Evolutionary conservation across 2,329 filamentous ascomycete genomes (phyloP).

Genomic region (Bipolaris cookei): DNA sequence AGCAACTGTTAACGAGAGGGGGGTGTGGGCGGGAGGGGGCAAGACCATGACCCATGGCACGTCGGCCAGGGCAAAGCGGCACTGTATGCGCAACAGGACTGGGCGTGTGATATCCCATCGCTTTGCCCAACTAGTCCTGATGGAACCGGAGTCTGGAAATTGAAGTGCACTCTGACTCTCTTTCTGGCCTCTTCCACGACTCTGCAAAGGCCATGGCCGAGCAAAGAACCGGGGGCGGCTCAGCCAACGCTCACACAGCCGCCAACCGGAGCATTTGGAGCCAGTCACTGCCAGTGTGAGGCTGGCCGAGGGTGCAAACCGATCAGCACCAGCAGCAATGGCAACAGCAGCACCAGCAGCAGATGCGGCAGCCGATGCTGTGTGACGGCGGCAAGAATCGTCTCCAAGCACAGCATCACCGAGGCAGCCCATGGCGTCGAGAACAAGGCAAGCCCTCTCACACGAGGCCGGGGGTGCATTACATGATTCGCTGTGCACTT

Average conservation of each 20-base stretch:
- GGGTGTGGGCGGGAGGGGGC: not conserved
- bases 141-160: constrained; percentile 17
- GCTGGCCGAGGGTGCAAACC: constrained; percentile 11
- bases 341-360: not conserved
- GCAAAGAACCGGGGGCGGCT: constrained; percentile 5
- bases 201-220: constrained; percentile 6
- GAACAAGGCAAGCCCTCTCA: constrained; percentile 19
- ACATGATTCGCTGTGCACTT: constrained; percentile 40
- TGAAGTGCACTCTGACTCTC: constrained; percentile 12
- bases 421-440: constrained; percentile 26
- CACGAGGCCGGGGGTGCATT: constrained; percentile 20
- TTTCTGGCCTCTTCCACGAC: constrained; percentile 3
- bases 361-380: constrained; percentile 13
- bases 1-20: constrained; percentile 35
- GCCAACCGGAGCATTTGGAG: constrained; percentile 29
- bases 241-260: constrained; percentile 1
- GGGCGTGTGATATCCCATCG: constrained; percentile 19
- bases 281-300: constrained; percentile 17
- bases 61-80: constrained; percentile 30
- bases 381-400: constrained; percentile 33
- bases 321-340: no score
- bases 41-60: constrained; percentile 20
- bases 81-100: constrained; percentile 18
- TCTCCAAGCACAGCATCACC: constrained; percentile 25
- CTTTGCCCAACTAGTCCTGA: constrained; percentile 24